Percentiles rank a stretch among this genome's conserved stretches.
Evolutionary conservation across 352 stramenopile species (phyloP).

Genomic region (Globisporangium ultimum): DNA sequence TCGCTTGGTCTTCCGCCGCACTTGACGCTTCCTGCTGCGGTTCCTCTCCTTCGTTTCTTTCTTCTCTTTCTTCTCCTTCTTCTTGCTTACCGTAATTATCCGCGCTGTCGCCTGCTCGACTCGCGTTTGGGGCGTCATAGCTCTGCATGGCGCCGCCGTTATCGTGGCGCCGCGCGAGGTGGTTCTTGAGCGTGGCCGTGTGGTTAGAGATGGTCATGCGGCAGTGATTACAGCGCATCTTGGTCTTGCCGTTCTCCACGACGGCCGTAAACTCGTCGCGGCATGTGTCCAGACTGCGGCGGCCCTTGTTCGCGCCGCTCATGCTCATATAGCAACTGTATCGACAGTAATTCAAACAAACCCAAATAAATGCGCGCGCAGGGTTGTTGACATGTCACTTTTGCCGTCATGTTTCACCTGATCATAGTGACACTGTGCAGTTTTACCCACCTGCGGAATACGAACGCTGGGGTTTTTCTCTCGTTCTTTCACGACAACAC

Average conservation of each 20-base stretch:
- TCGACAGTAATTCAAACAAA: not conserved
- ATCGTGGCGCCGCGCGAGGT: conserved; percentile 15
- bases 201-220: conserved; percentile 15
- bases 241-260: conserved; percentile 13
- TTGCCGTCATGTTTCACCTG: conserved; percentile 9
- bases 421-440: not conserved
- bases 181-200: conserved; percentile 19
- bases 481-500: conserved; percentile 10
- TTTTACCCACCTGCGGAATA: not conserved
- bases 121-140: not conserved
- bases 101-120: not conserved
- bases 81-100: not conserved
- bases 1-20: not conserved
- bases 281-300: conserved; percentile 9
- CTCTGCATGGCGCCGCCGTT: not conserved
- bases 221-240: conserved; percentile 21
- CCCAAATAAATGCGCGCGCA: too few relatives aligned
- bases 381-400: not conserved
- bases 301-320: conserved; percentile 1
- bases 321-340: not conserved
- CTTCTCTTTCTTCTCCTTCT: not conserved
- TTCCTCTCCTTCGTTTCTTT: not conserved
- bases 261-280: conserved; percentile 20
- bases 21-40: not conserved
- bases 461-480: conserved; percentile 6